Evolutionary conservation across 805 yeast species (phyloP), one percentile per base, ranked within the genome.

Genomic region (Schizosaccharomyces lindneri): DNA sequence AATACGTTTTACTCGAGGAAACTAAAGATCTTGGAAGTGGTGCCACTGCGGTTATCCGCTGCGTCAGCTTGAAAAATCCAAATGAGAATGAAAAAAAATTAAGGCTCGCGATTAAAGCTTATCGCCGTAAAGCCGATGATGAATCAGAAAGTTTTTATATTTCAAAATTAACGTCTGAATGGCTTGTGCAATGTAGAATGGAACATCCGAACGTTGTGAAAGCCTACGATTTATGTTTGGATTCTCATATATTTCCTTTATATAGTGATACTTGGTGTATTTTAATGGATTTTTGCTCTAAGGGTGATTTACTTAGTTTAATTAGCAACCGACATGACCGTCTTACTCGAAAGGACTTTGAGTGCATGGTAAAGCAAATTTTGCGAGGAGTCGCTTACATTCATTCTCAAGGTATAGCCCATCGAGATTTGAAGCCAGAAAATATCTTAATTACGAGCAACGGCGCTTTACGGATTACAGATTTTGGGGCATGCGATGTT

Each of bases 361-460:
- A 88, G 70, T 88, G 96, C 70, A 84, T 86, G 67, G 86, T 87
- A 73, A 87, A 87, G 69, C 96, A 87, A 70, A 72, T 87, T 59
- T 79, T 87, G 31, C 74, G 86, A 64, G 95, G 95, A 51, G 93
- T 87, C 32, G 80, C 79, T 62, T 87, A 85, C 74, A 83, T 88
- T 87, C 96, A 88, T 72, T 81, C 81, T 43, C 82, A 85, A 81
- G 96, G 97, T 29, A 83, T 88, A 61, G 84, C 87, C 3, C 97
- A 88, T 71, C 76, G 95, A 61, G 97, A 88, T 71, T 76, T 88
- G 67, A 88, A 88, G 71, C 89, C 95, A 0, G 96, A 88, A 67
- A 88, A 88, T 69, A 71, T 88, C 55, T 73, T 88, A 62, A 72
- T 87, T 51, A 84, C 93, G 0, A 79, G 81, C 48, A 77, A 77